Percentiles rank a stretch among this genome's conserved stretches.
Conservation (phyloP, 2,329 filamentous ascomycete species). For the Fusarium agapanthi region DNA sequence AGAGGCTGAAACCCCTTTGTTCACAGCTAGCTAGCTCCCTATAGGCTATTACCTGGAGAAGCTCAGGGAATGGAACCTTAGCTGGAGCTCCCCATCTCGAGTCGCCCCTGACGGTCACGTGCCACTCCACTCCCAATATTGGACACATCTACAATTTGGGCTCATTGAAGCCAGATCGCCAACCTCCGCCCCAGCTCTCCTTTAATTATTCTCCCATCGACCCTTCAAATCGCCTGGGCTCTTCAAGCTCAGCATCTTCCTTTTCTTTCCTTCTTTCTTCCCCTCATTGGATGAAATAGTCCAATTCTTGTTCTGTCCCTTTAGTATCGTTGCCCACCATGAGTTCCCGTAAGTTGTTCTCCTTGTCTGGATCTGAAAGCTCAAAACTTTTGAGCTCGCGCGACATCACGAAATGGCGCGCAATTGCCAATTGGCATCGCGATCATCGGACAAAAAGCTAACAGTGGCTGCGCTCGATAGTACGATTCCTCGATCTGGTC, state of each 20-base stretch:
- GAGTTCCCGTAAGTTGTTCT: conserved; percentile 62
- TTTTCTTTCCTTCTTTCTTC: conserved; percentile 48
- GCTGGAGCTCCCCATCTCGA: background rate
- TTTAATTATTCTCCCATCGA: conserved; percentile 47
- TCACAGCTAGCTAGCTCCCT: background rate
- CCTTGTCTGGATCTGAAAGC: conserved; percentile 27
- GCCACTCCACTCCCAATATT: conserved; percentile 49
- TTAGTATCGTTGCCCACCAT: conserved; percentile 55
- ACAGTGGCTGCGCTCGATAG: conserved; percentile 57
- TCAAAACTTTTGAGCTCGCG: conserved; percentile 25
- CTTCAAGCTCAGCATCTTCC: conserved; percentile 49
- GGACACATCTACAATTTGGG: conserved; percentile 56
- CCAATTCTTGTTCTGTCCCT: conserved; percentile 50
- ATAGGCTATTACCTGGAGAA: conserved; percentile 15
- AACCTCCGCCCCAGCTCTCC: conserved; percentile 49
- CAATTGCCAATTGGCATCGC: conserved; percentile 39
- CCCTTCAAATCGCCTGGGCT: conserved; percentile 49
- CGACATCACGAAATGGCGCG: conserved; percentile 28
- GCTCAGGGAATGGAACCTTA: conserved; percentile 22
- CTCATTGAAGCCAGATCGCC: conserved; percentile 56
- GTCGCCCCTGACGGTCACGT: conserved; percentile 44
- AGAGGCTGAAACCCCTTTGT: conserved; percentile 33
- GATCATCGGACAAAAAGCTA: conserved; percentile 36
- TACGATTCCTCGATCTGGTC: conserved; percentile 99
- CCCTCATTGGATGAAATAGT: conserved; percentile 51